Conservation (phyloP, 345 rosid species). For the Eucalyptus erythrocorys region DNA sequence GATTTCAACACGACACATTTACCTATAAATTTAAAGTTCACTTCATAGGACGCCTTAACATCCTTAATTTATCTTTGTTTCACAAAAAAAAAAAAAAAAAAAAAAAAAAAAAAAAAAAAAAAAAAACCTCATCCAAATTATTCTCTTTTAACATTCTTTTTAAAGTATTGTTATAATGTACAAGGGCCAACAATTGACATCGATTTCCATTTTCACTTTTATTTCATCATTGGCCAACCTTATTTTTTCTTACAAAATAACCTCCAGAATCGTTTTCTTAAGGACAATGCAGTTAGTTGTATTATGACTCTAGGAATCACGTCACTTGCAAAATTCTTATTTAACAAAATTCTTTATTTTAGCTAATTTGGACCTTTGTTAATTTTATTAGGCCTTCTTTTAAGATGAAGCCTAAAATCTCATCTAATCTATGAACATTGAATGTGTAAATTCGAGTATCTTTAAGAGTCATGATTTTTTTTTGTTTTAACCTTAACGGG, state of each 20-base stretch:
- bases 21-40: background rate
- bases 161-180: background rate
- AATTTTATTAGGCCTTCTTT: background rate
- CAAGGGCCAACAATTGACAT: background rate
- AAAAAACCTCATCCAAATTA: too few species aligned
- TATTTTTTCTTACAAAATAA: too few species aligned
- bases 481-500: background rate
- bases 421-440: background rate
- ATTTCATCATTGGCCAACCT: too few species aligned
- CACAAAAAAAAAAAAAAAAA: too few species aligned
- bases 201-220: fast-evolving
- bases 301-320: background rate
- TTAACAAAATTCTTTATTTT: background rate
- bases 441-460: background rate
- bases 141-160: background rate
- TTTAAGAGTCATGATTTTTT: too few species aligned
- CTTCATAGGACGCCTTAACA: background rate
- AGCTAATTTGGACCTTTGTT: too few species aligned
- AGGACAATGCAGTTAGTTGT: too few species aligned
- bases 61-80: fast-evolving
- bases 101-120: too few species aligned
- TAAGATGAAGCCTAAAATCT: background rate
- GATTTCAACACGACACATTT: background rate
- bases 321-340: background rate
- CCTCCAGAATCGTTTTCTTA: fast-evolving